phyloP scores from a whole-genome alignment of 2,329 filamentous ascomycete species.

The Emmonsia crescens region DNA sequence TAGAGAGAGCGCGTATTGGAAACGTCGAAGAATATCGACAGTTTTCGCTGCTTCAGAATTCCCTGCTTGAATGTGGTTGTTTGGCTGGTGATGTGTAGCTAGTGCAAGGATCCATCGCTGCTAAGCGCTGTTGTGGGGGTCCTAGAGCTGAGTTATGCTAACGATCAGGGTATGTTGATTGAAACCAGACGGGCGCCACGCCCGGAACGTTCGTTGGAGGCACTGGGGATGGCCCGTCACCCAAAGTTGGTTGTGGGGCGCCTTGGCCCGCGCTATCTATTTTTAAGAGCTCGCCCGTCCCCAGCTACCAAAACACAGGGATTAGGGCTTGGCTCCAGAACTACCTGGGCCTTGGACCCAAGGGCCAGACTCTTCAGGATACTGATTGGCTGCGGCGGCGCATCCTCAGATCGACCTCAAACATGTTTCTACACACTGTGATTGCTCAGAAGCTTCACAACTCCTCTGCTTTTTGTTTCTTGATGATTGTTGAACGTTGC shows the following conservation, averaged over 20 bases:
- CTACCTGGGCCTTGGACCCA: background rate
- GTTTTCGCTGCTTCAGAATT: background rate
- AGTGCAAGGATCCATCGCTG: background rate
- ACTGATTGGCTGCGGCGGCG: slow-evolving; percentile 8
- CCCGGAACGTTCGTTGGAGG: background rate
- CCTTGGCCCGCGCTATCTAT: background rate
- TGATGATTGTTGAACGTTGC: background rate
- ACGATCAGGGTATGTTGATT: background rate
- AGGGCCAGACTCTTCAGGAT: background rate
- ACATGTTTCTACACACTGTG: slow-evolving; percentile 4
- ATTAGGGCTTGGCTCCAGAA: background rate
- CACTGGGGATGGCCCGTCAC: too few species aligned
- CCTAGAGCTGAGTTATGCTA: background rate
- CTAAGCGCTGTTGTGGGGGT: background rate
- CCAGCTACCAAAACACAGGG: background rate
- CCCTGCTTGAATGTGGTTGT: background rate
- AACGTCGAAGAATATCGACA: background rate
- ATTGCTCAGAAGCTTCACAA: background rate
- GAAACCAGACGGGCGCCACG: background rate
- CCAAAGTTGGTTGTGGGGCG: too few species aligned
- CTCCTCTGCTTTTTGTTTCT: background rate
- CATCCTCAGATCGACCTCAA: slow-evolving; percentile 8
- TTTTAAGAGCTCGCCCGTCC: background rate
- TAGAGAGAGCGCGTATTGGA: background rate
- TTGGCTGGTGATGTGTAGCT: background rate